Conservation (phyloP, 306 rosid species). For the Sphenostylis stenocarpa region DNA sequence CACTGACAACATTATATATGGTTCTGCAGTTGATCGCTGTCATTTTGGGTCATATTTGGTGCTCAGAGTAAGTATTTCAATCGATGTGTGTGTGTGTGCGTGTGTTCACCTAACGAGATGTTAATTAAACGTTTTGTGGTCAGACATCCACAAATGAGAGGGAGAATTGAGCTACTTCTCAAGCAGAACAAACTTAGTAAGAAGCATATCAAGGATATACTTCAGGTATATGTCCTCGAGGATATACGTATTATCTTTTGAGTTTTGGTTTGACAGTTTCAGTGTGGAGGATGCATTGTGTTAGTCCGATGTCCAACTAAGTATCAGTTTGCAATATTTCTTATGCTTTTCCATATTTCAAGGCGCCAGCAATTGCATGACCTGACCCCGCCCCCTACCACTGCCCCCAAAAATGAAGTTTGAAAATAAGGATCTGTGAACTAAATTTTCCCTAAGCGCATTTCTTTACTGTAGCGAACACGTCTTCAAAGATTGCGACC, state of each 20-base stretch:
- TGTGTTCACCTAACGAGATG: slow-evolving; percentile 18
- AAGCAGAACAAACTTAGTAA: slow-evolving; percentile 83
- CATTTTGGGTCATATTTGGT: slow-evolving; percentile 91
- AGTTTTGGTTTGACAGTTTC: not conserved
- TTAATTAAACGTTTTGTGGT: slow-evolving; percentile 21
- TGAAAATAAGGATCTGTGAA: not conserved
- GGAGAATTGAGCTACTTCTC: slow-evolving; percentile 85
- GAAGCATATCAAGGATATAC: slow-evolving; percentile 71
- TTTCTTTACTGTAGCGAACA: too few species aligned
- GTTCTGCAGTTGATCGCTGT: slow-evolving; percentile 80
- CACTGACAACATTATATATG: slow-evolving; percentile 30
- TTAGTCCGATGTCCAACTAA: not conserved
- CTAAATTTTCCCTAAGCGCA: not conserved
- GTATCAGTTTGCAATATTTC: slow-evolving; percentile 17
- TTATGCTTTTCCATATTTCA: not conserved
- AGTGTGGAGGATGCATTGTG: not conserved
- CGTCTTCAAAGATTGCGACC: not conserved
- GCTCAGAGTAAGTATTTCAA: slow-evolving; percentile 77
- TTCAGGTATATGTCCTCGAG: slow-evolving; percentile 57
- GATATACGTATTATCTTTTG: not conserved
- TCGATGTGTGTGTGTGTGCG: not conserved
- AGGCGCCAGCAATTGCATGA: slow-evolving; percentile 13
- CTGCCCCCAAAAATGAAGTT: not conserved
- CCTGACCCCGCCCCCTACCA: not conserved
- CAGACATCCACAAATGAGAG: slow-evolving; percentile 83